Conservation (phyloP, 2,329 filamentous ascomycete genomes). For the Colletotrichum sp. region DNA sequence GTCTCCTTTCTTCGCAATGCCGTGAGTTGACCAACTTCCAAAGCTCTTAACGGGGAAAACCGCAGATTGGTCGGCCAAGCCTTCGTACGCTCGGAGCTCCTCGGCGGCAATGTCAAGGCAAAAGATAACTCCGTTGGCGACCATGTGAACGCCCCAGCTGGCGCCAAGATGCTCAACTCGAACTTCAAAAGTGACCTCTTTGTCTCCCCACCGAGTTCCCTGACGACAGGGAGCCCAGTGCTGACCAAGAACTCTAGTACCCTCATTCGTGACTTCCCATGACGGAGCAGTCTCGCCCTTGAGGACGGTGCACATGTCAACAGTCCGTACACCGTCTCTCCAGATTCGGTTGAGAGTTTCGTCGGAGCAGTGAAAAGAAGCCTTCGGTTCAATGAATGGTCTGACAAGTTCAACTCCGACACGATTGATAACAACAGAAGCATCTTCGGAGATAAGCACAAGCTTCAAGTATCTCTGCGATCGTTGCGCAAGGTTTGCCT, state of each 20-base stretch:
- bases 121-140: constrained; percentile 14
- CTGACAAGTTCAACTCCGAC: not conserved
- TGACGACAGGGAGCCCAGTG: constrained; percentile 17
- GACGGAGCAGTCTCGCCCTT: not conserved
- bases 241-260: not conserved
- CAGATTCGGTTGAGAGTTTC: constrained; percentile 7
- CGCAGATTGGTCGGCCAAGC: not conserved
- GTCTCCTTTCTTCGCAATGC: not conserved
- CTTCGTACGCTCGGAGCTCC: not conserved
- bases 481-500: not conserved
- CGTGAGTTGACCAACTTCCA: not conserved
- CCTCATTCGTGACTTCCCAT: constrained; percentile 2
- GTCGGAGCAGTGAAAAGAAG: not conserved
- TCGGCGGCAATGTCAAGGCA: not conserved
- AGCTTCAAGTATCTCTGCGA: constrained; percentile 4
- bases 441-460: not conserved
- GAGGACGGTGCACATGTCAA: constrained; percentile 10
- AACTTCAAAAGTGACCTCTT: not conserved
- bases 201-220: constrained; percentile 6
- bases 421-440: not conserved
- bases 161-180: not conserved
- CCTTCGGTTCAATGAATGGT: not conserved
- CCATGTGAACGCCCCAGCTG: constrained; percentile 18
- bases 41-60: constrained; percentile 1
- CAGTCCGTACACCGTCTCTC: not conserved